These are phyloP conservation scores for Sophora flavescens DNA, from an alignment of 306 rosid genomes.

Conservation along the genomic window DNA sequence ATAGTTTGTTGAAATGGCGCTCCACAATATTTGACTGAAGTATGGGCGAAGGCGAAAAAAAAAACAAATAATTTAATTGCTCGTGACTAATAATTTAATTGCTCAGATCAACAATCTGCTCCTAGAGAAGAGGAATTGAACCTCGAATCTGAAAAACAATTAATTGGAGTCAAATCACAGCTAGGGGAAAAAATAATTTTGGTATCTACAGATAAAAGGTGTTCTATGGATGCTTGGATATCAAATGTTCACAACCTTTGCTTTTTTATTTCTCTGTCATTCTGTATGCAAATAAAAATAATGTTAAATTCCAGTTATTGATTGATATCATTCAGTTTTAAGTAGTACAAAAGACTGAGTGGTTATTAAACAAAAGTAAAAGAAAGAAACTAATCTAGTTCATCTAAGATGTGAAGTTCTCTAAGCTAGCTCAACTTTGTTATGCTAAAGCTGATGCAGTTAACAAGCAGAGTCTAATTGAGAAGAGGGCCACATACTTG, in stretches of 20 bases:
- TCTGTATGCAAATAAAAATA: not conserved
- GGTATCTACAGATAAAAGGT: conserved; percentile 15
- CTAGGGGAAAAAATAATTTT: not conserved
- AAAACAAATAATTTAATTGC: conserved; percentile 81
- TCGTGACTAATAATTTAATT: conserved; percentile 79
- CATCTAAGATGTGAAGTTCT: no score
- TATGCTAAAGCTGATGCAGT: no score
- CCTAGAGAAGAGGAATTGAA: conserved; percentile 93
- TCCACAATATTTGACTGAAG: conserved; percentile 74
- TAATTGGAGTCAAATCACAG: conserved; percentile 17
- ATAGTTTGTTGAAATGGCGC: conserved; percentile 70
- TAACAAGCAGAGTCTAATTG: no score
- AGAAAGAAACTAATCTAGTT: no score
- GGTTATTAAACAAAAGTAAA: no score
- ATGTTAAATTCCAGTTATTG: no score
- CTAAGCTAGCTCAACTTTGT: no score
- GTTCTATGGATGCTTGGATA: not conserved
- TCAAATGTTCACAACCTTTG: conserved; percentile 1
- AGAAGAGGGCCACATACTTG: no score
- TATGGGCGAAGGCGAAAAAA: not conserved
- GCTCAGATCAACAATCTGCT: conserved; percentile 96
- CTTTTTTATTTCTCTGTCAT: not conserved
- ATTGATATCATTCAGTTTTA: no score
- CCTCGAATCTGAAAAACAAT: conserved; percentile 78
- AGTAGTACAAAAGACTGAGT: no score